A percentile compares a stretch with the other conserved stretches of the same genome.
These are phyloP conservation scores for Cladosporium oxysporum DNA, from an alignment of 2,329 filamentous ascomycete genomes.

Conservation along the genomic window DNA sequence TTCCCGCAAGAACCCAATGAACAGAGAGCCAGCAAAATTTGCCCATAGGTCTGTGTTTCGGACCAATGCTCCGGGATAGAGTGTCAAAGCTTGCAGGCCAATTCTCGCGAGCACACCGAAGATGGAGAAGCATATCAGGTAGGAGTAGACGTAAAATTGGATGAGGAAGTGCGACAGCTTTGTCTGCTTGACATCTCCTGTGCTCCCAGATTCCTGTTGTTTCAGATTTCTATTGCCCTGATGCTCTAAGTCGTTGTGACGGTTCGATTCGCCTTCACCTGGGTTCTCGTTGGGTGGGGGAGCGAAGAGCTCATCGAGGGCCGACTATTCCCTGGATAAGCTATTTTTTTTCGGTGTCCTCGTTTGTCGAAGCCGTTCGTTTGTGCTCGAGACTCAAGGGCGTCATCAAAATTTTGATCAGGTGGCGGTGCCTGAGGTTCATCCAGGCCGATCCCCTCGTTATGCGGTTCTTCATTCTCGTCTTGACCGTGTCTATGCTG, in stretches of 20 bases:
- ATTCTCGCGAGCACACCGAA: constrained; percentile 78
- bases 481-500: constrained; percentile 1
- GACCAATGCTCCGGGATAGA: constrained; percentile 72
- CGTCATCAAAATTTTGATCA: constrained; percentile 23
- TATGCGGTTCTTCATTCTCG: not conserved
- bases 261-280: constrained; percentile 14
- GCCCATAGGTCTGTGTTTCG: constrained; percentile 75
- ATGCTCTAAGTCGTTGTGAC: constrained; percentile 22
- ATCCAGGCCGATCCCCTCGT: constrained; percentile 19
- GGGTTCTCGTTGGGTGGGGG: constrained; percentile 27
- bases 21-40: constrained; percentile 73
- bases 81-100: constrained; percentile 72
- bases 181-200: constrained; percentile 5
- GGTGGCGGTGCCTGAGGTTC: constrained; percentile 26
- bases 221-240: constrained; percentile 8
- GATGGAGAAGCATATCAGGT: constrained; percentile 81
- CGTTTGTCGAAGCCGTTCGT: constrained; percentile 6
- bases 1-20: constrained; percentile 81
- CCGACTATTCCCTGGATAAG: constrained; percentile 8
- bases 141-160: constrained; percentile 64
- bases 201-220: constrained; percentile 2
- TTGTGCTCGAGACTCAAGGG: not conserved
- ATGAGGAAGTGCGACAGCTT: constrained; percentile 10
- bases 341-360: constrained; percentile 10
- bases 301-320: constrained; percentile 24